Conservation (phyloP, 164 flowering plant species). For the Protea cynaroides region DNA sequence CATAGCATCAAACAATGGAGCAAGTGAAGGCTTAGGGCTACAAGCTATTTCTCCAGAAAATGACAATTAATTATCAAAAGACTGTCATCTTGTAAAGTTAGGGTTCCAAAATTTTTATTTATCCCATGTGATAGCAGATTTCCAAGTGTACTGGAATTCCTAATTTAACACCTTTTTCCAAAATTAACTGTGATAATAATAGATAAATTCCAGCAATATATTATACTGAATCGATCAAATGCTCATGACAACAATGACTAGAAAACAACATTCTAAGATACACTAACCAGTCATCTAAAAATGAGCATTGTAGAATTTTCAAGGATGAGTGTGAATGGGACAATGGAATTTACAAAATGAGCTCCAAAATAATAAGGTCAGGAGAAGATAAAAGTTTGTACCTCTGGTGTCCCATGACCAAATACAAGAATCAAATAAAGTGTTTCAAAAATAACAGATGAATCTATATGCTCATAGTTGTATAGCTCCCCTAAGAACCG, state of each 20-base stretch:
- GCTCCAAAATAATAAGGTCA: neutral
- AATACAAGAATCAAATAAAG: slow-evolving; percentile 78
- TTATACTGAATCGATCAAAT: neutral
- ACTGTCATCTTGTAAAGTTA: too few species aligned
- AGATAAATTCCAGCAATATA: neutral
- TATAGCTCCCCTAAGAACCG: slow-evolving; percentile 96
- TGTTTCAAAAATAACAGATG: slow-evolving; percentile 92
- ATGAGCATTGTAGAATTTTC: neutral
- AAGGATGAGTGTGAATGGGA: neutral
- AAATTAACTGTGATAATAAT: too few species aligned
- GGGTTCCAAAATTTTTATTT: too few species aligned
- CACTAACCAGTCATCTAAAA: neutral
- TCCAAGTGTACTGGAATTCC: too few species aligned
- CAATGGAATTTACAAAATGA: neutral
- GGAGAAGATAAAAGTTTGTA: slow-evolving; percentile 18
- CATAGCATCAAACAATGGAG: too few species aligned
- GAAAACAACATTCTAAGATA: neutral
- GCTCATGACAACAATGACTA: neutral
- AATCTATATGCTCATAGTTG: slow-evolving; percentile 91
- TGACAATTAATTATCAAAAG: too few species aligned
- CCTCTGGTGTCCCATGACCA: slow-evolving; percentile 94
- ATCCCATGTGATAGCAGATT: too few species aligned
- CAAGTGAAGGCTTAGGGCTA: too few species aligned
- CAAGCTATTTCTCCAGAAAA: too few species aligned
- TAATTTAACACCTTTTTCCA: too few species aligned